Conservation (phyloP, 768 basidiomycete species). For the Leccinum aurantiacum region DNA sequence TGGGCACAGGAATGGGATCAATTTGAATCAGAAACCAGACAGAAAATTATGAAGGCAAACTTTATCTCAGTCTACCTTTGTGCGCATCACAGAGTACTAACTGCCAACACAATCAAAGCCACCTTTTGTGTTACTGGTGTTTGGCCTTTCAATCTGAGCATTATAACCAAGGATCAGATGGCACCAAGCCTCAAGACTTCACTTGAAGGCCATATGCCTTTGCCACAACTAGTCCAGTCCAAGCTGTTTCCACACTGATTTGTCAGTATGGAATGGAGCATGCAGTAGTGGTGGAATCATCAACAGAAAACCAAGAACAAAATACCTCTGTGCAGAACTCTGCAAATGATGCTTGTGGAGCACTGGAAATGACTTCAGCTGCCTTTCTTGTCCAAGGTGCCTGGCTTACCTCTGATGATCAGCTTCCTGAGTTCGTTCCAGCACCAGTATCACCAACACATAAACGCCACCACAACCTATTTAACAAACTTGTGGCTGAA, state of each 20-base stretch:
- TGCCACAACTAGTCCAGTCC: background rate
- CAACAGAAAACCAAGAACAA: background rate
- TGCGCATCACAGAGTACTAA: background rate
- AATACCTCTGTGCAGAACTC: background rate
- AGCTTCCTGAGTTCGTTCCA: background rate
- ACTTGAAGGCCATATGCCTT: background rate
- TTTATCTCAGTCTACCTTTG: constrained; percentile 11
- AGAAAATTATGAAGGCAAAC: constrained; percentile 10
- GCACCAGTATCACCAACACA: background rate
- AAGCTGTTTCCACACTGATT: background rate
- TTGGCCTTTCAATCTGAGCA: background rate
- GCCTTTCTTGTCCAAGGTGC: background rate
- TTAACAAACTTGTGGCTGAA: background rate
- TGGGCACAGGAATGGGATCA: constrained; percentile 24
- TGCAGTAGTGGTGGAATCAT: background rate
- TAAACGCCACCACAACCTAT: background rate
- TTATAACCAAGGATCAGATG: background rate
- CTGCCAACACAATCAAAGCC: background rate
- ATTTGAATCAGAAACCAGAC: background rate
- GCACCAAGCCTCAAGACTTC: background rate
- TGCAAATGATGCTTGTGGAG: too few species aligned
- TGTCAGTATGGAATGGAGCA: background rate
- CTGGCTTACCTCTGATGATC: background rate
- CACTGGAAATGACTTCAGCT: too few species aligned
- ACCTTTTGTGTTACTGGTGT: background rate